Percentiles rank a stretch among this genome's conserved stretches.
phyloP scores from a whole-genome alignment of 1,284 basidiomycete genomes.

The Microbotryum intermedium region DNA sequence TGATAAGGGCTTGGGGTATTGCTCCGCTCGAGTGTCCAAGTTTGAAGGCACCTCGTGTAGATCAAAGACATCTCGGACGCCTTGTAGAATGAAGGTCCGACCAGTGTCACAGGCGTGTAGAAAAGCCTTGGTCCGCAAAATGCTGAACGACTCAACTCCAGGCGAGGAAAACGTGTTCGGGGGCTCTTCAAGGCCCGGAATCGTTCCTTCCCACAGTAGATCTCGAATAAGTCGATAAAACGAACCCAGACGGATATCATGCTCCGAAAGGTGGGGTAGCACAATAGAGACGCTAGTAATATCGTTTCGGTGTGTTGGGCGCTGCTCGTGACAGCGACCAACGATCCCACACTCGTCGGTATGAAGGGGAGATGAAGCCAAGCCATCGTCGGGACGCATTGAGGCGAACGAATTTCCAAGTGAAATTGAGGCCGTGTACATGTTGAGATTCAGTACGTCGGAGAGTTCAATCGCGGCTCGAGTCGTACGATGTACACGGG shows the following conservation, averaged over 20 bases:
- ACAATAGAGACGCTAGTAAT: constrained; percentile 63
- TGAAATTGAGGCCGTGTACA: constrained; percentile 48
- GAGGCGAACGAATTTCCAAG: constrained; percentile 1
- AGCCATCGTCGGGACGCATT: constrained; percentile 12
- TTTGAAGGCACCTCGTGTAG: constrained; percentile 43
- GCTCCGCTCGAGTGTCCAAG: constrained; percentile 37
- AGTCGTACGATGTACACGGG: constrained; percentile 60
- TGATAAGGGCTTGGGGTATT: constrained; percentile 26
- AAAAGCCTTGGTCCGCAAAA: constrained; percentile 76
- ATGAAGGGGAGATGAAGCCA: no score
- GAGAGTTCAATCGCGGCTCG: constrained; percentile 57
- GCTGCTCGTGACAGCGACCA: not conserved
- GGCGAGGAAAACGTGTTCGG: not conserved
- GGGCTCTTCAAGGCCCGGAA: constrained; percentile 12
- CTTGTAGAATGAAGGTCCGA: constrained; percentile 61
- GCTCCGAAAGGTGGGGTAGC: constrained; percentile 52
- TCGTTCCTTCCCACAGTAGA: constrained; percentile 60
- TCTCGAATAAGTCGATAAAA: constrained; percentile 3
- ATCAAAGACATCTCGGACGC: constrained; percentile 78
- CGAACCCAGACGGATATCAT: not conserved
- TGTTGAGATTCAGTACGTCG: constrained; percentile 66
- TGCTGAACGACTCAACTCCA: constrained; percentile 42
- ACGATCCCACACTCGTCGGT: no score
- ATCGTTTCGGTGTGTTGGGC: constrained; percentile 52
- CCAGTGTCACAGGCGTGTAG: constrained; percentile 41